Base-by-base conservation (phyloP, 345 rosid genomes). In the Cardamine resedifolia region DNA sequence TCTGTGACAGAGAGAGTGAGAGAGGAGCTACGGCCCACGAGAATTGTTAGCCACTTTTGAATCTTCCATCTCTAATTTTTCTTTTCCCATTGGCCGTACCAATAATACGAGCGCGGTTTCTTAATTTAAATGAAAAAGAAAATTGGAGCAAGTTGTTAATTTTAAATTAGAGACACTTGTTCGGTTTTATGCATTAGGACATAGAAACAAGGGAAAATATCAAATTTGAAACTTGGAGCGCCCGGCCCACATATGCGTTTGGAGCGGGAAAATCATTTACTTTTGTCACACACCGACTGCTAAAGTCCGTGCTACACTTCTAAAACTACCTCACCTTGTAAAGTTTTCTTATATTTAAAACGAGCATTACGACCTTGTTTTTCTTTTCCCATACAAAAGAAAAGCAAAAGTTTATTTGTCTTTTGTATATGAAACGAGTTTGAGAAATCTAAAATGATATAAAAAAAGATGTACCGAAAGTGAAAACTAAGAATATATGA, bases 241-340 rank as follows among this genome's bases (percentile, higher is more conserved):
- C 31, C 18, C 68, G 69, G 57, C 31, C 73, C 69, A 52, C 69
- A n/a, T 27, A 5, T 73, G 43, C 20, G 44, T 26, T 28, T 48
- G 62, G 73, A 75, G 79, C 70, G 74, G 79, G 70, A 62, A 74
- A 75, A 34, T 69, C 75, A 75, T 75, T 75, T 52, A 69, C 53
- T 75, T 75, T 75, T 62, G 74, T 69, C 74, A 75, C 74, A 55
- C 55, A 52, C 51, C 49, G 53, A 21, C 38, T 31, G 61, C 45
- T 57, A 43, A 49, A 19, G 34, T 30, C 78, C 43, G 70, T 75
- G 39, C 39, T 19, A 51, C 33, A 18, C 68, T 74, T 21, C 6
- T 50, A 41, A 34, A 44, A 31, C 30, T 58, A 15, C 12, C 26
- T 53, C 47, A 53, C 36, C 64, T 55, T 63, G 5, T 48, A 57